These are phyloP conservation scores for Centrapalus pauciflorus DNA, from an alignment of 129 eudicot genomes.

Conservation along the genomic window DNA sequence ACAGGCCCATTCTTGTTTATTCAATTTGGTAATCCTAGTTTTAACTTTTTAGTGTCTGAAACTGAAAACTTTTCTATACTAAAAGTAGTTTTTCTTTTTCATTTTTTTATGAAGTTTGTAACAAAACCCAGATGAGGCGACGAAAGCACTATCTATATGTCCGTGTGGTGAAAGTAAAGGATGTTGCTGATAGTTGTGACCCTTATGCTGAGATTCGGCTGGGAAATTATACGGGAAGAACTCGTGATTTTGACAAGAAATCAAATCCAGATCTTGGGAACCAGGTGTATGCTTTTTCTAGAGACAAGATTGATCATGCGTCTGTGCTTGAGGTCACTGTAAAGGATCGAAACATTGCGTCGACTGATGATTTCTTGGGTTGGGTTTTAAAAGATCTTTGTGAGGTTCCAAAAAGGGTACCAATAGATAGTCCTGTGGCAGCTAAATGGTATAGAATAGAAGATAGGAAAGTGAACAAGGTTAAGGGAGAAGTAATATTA, in stretches of 20 bases:
- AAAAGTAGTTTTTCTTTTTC: too few species aligned
- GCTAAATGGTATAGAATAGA: constrained; percentile 40
- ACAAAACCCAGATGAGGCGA: too few species aligned
- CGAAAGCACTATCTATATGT: constrained; percentile 42
- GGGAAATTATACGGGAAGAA: constrained; percentile 36
- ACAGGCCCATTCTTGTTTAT: too few species aligned
- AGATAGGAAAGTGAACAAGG: constrained; percentile 27
- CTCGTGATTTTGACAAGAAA: constrained; percentile 34
- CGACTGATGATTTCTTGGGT: constrained; percentile 36
- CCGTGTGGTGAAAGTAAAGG: constrained; percentile 40
- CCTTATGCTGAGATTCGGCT: constrained; percentile 37
- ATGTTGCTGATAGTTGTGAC: constrained; percentile 32
- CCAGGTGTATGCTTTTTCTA: constrained; percentile 42
- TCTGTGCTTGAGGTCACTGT: constrained; percentile 35
- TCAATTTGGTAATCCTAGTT: too few species aligned
- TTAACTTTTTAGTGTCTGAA: too few species aligned
- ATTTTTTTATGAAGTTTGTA: too few species aligned
- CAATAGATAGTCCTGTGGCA: constrained; percentile 40
- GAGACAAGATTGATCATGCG: constrained; percentile 35
- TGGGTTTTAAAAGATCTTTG: constrained; percentile 28
- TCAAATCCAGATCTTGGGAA: constrained; percentile 40
- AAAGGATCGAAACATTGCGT: constrained; percentile 24
- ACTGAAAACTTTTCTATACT: too few species aligned
- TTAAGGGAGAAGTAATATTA: constrained; percentile 34
- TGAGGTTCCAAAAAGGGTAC: constrained; percentile 34